Evolutionary conservation across 2,329 filamentous ascomycete genomes (phyloP).

Genomic region (Bisporella sp.): DNA sequence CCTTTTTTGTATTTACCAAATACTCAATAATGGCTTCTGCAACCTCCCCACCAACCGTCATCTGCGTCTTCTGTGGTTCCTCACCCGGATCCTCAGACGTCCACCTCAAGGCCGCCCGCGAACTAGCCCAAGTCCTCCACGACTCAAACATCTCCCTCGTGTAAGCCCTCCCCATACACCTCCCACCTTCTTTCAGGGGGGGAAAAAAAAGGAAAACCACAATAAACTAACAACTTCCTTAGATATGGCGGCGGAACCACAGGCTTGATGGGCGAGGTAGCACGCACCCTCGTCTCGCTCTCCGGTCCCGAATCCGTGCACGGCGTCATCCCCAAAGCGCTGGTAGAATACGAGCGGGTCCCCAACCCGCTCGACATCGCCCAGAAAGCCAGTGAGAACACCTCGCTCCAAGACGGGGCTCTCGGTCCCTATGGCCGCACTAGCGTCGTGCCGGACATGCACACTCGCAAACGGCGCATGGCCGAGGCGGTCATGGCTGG

Average conservation of each 20-base stretch:
- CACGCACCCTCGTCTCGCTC: conserved; percentile 76
- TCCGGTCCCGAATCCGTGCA: conserved; percentile 77
- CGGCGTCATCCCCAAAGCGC: conserved; percentile 84
- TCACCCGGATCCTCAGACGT: conserved; percentile 63
- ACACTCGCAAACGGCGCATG: conserved; percentile 92
- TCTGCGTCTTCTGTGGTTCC: conserved; percentile 94
- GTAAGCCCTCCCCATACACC: too few species aligned
- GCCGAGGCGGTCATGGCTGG: conserved; percentile 77
- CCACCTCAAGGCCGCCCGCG: conserved; percentile 63
- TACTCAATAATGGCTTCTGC: not conserved
- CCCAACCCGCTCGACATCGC: conserved; percentile 41
- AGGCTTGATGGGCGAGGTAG: conserved; percentile 92
- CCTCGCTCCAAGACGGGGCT: not conserved
- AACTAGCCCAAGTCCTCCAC: conserved; percentile 68
- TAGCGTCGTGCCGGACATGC: conserved; percentile 91
- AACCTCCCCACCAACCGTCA: conserved; percentile 41
- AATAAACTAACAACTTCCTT: conserved; percentile 29
- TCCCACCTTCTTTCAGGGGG: too few species aligned
- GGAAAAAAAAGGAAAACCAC: too few species aligned
- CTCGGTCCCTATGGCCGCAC: conserved; percentile 60
- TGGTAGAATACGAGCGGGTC: conserved; percentile 70
- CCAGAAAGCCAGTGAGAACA: conserved; percentile 30
- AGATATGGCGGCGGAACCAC: conserved; percentile 85
- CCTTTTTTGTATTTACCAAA: too few species aligned
- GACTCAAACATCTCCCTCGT: conserved; percentile 68